Evolutionary conservation across 2,329 filamentous ascomycete genomes (phyloP).

Genomic region (Waltergamsia citrina): DNA sequence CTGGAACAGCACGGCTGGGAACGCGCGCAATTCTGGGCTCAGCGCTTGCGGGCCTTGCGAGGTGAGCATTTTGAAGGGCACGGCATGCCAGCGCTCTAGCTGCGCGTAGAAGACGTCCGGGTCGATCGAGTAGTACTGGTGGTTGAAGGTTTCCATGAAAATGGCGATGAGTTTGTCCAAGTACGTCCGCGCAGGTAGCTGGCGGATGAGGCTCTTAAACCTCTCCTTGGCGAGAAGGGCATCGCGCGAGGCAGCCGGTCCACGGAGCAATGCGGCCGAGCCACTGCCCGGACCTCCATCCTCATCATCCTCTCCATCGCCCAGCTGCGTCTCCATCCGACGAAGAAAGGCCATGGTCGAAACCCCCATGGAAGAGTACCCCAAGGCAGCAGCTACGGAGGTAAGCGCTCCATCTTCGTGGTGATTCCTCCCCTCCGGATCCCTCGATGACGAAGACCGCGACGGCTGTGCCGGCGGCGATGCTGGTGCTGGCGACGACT

Average conservation of each 20-base stretch:
- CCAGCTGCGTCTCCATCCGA: slow-evolving; percentile 32
- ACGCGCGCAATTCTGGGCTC: slow-evolving; percentile 40
- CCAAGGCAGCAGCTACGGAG: slow-evolving; percentile 38
- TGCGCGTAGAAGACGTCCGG: slow-evolving; percentile 39
- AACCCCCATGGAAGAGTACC: slow-evolving; percentile 40
- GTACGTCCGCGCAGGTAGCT: slow-evolving; percentile 43
- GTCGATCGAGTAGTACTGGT: slow-evolving; percentile 48
- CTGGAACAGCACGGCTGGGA: slow-evolving; percentile 52
- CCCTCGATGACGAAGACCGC: too few relatives aligned
- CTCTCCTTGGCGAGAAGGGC: slow-evolving; percentile 37
- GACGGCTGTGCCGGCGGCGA: not conserved
- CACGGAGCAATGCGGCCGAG: too few relatives aligned
- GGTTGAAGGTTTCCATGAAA: slow-evolving; percentile 50
- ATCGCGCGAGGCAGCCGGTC: too few relatives aligned
- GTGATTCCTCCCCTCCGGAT: too few relatives aligned
- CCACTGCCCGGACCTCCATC: slow-evolving; percentile 5
- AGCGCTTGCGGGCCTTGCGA: slow-evolving; percentile 40
- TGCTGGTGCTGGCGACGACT: not conserved
- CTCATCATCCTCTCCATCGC: not conserved
- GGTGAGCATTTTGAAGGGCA: slow-evolving; percentile 41
- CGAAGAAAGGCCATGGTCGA: slow-evolving; percentile 46
- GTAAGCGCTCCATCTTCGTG: slow-evolving; percentile 21
- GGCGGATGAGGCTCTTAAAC: slow-evolving; percentile 48
- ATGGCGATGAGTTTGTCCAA: slow-evolving; percentile 44
- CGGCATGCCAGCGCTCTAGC: slow-evolving; percentile 42